phyloP scores from a whole-genome alignment of 441 rosid species.

The Capsella rubella region DNA sequence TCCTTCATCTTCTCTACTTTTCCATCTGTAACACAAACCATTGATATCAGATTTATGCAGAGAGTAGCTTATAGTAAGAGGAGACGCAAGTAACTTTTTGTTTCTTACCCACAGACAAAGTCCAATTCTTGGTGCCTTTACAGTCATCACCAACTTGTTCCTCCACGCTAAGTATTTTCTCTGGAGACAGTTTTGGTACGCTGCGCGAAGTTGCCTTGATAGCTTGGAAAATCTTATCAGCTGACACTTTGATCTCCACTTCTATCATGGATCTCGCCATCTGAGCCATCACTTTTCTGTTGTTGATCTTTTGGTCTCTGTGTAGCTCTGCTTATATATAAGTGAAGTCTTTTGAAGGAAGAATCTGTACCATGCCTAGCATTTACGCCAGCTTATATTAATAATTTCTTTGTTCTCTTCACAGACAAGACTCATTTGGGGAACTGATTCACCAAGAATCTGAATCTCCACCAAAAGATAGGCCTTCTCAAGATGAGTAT shows the following conservation, averaged over 20 bases:
- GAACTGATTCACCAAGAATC: conserved; percentile 18
- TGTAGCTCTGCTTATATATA: conserved; percentile 32
- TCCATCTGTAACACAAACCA: conserved; percentile 29
- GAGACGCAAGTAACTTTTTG: background rate
- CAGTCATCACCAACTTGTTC: conserved; percentile 25
- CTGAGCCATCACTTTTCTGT: conserved; percentile 33
- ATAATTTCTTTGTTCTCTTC: conserved; percentile 16
- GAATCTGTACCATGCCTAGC: conserved; percentile 35
- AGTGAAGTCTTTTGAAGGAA: conserved; percentile 4
- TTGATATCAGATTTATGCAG: background rate
- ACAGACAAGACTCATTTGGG: conserved; percentile 20
- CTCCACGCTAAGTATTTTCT: conserved; percentile 40
- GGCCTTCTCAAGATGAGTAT: background rate
- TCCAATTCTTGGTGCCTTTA: conserved; percentile 42
- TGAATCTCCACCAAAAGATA: conserved; percentile 12
- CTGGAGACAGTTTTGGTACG: conserved; percentile 40
- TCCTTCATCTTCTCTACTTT: conserved; percentile 45
- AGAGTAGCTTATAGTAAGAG: background rate
- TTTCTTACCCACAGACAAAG: conserved; percentile 35
- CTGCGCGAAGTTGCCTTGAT: conserved; percentile 38
- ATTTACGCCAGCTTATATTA: conserved; percentile 19
- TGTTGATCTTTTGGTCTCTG: conserved; percentile 9
- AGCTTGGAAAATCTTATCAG: conserved; percentile 42
- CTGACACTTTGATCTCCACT: conserved; percentile 35
- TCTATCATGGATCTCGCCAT: conserved; percentile 37